phyloP scores from a whole-genome alignment of 2,329 filamentous ascomycete species.

The Penicillium sp. region DNA sequence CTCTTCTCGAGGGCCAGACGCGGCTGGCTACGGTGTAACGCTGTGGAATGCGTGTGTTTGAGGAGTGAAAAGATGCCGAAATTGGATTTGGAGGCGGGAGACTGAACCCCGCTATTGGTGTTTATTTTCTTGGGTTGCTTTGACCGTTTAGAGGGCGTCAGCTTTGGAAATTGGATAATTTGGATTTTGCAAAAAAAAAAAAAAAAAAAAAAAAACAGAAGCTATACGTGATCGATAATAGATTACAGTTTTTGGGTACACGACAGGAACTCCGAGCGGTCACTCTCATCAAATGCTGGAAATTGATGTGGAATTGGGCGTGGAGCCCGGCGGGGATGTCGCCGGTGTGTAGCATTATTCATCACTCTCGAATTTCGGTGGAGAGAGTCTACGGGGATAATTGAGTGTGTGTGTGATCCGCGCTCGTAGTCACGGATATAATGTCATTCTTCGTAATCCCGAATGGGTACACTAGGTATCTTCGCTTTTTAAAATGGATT shows the following conservation, averaged over 20 bases:
- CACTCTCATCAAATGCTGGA: constrained; percentile 3
- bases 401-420: not conserved
- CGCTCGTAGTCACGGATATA: not conserved
- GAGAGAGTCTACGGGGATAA: not conserved
- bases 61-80: not conserved
- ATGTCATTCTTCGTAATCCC: not conserved
- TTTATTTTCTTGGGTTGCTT: not conserved
- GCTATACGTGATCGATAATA: constrained; percentile 1
- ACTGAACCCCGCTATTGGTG: not conserved
- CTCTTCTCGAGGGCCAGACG: not conserved
- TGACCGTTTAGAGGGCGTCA: not conserved
- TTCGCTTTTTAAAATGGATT: not conserved
- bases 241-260: not conserved
- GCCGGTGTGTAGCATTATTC: not conserved
- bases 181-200: not conserved
- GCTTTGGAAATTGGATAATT: not conserved
- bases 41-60: not conserved
- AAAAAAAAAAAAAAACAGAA: not conserved
- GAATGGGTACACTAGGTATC: not conserved
- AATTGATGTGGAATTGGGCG: not conserved
- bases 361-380: not conserved
- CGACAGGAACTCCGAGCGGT: not conserved
- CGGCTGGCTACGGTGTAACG: not conserved
- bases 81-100: not conserved
- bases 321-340: constrained; percentile 9